phyloP scores from a whole-genome alignment of 345 rosid genomes.

The Moricandia arvensis region DNA sequence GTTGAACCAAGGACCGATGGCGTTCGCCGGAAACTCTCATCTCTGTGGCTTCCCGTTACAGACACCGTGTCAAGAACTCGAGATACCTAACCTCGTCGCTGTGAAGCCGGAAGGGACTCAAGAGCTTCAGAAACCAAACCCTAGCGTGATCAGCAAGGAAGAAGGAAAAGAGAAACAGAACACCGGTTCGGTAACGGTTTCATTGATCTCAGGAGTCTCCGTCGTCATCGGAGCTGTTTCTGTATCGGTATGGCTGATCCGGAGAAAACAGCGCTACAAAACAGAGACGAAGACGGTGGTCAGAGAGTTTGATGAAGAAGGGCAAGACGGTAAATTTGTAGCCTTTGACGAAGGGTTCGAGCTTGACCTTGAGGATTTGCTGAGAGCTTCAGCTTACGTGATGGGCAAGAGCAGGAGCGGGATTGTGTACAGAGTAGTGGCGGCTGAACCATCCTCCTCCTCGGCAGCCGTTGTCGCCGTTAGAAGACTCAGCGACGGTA shows the following conservation, averaged over 20 bases:
- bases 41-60: constrained; percentile 92
- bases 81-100: constrained; percentile 27
- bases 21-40: constrained; percentile 68
- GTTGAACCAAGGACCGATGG: constrained; percentile 84
- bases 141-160: constrained; percentile 9
- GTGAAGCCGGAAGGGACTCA: constrained; percentile 38
- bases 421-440: constrained; percentile 94
- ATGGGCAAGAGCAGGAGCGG: constrained; percentile 92
- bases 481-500: constrained; percentile 82
- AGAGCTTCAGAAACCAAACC: constrained; percentile 39
- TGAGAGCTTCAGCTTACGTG: constrained; percentile 94
- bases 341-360: constrained; percentile 80
- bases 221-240: constrained; percentile 63
- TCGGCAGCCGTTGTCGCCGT: constrained; percentile 68
- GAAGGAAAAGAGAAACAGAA: constrained; percentile 34
- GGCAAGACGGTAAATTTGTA: constrained; percentile 69
- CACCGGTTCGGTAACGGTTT: constrained; percentile 52
- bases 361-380: constrained; percentile 86
- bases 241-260: constrained; percentile 55
- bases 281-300: constrained; percentile 39
- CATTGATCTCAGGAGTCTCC: constrained; percentile 62
- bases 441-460: constrained; percentile 54
- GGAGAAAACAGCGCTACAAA: constrained; percentile 49
- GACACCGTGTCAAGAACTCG: constrained; percentile 53
- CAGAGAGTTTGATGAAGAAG: constrained; percentile 58